A percentile compares a stretch with the other conserved stretches of the same genome.
Evolutionary conservation across 2,329 filamentous ascomycete genomes (phyloP).

Genomic region (Penicillium sp.): DNA sequence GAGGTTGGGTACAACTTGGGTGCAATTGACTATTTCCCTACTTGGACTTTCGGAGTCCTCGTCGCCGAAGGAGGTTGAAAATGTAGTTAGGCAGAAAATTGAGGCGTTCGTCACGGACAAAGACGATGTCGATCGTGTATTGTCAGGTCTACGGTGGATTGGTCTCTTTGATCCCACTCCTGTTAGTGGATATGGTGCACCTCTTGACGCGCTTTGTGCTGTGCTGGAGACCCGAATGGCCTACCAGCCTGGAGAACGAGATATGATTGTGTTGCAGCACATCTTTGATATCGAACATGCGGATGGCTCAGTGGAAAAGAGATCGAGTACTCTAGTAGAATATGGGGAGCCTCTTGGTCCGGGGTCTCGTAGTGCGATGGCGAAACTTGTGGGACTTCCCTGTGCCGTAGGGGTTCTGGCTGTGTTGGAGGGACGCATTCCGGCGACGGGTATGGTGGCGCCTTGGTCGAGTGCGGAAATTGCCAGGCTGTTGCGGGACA

Average conservation of each 20-base stretch:
- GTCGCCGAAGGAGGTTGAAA: neutral
- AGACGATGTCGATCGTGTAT: neutral
- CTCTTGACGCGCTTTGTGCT: neutral
- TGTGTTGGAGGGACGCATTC: neutral
- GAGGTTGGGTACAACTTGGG: neutral
- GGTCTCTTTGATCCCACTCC: neutral
- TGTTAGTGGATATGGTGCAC: neutral
- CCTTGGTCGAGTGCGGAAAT: neutral
- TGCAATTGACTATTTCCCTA: neutral
- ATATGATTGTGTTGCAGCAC: neutral
- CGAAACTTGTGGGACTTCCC: neutral
- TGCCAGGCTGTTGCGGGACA: neutral
- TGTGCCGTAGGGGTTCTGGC: neutral
- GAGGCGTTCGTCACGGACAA: neutral
- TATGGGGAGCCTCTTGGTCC: neutral
- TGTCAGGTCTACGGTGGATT: neutral
- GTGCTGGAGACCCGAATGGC: neutral
- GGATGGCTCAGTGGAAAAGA: neutral
- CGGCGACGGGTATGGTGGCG: neutral
- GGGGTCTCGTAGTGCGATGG: neutral
- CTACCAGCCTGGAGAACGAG: neutral
- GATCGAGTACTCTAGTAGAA: neutral
- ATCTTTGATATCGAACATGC: neutral
- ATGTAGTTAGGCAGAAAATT: neutral
- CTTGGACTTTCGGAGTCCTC: neutral